These are phyloP conservation scores for Solanum neorickii DNA, from an alignment of 257 asterid species.

Conservation along the genomic window DNA sequence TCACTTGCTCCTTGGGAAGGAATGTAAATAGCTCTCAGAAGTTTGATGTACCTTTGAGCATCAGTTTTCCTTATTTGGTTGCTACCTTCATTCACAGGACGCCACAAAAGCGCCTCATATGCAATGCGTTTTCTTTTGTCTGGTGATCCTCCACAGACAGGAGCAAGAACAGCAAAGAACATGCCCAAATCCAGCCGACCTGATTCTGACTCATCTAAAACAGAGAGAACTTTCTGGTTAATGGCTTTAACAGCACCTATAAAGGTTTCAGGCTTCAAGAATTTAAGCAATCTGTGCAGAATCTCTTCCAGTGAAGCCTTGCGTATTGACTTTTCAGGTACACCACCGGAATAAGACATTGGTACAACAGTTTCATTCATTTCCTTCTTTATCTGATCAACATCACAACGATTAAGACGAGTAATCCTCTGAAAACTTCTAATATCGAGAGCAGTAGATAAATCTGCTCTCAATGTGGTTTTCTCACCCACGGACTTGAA, in stretches of 20 bases:
- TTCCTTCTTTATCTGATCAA: conserved; percentile 72
- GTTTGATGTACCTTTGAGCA: conserved; percentile 55
- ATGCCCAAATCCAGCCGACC: conserved; percentile 89
- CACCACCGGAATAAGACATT: conserved; percentile 74
- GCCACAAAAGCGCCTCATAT: conserved; percentile 81
- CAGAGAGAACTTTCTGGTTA: conserved; percentile 73
- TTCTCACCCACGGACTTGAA: conserved; percentile 70
- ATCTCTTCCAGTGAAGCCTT: conserved; percentile 87
- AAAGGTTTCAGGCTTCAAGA: conserved; percentile 93
- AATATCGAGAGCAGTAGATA: conserved; percentile 67
- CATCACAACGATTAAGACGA: conserved; percentile 68
- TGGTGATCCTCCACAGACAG: conserved; percentile 69
- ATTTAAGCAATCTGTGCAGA: conserved; percentile 54
- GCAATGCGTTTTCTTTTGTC: conserved; percentile 81
- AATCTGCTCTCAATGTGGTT: conserved; percentile 58
- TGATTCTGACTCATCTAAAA: conserved; percentile 73
- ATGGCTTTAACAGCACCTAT: conserved; percentile 89
- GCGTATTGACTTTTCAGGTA: conserved; percentile 76
- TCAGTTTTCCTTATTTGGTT: conserved; percentile 65
- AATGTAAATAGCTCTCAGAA: conserved; percentile 69
- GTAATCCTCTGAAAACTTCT: conserved; percentile 90
- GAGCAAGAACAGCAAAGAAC: conserved; percentile 82
- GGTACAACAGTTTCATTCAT: conserved; percentile 76
- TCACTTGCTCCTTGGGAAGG: conserved; percentile 78
- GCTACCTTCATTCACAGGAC: conserved; percentile 73